A percentile compares a stretch with the other conserved stretches of the same genome.
phyloP scores from a whole-genome alignment of 2,329 filamentous ascomycete genomes.

The Apiospora saccharicola region DNA sequence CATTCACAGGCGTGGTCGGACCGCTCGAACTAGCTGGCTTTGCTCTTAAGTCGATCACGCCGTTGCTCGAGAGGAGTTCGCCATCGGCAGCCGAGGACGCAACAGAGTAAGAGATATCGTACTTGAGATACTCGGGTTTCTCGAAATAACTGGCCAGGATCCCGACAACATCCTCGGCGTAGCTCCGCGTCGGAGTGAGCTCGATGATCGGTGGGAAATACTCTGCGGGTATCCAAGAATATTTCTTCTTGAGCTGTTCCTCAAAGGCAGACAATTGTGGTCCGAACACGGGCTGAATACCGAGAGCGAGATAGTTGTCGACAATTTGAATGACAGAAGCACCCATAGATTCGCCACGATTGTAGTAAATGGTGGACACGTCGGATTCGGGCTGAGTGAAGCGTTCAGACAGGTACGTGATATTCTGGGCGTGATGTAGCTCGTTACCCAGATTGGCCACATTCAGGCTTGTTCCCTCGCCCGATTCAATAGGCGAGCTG shows the following conservation, averaged over 20 bases:
- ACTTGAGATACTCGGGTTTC: conserved; percentile 46
- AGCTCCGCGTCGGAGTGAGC: conserved; percentile 36
- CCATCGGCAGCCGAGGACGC: conserved; percentile 31
- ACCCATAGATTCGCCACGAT: conserved; percentile 47
- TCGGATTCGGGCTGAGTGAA: conserved; percentile 51
- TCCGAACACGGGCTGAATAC: conserved; percentile 42
- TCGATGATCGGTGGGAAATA: conserved; percentile 53
- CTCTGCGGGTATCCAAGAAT: conserved; percentile 51
- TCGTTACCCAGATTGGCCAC: conserved; percentile 25
- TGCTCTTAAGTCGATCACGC: background rate
- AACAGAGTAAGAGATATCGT: conserved; percentile 40
- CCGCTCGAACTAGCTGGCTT: conserved; percentile 24
- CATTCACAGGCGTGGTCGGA: conserved; percentile 21
- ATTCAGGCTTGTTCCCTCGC: background rate
- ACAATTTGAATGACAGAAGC: conserved; percentile 52
- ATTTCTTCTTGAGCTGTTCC: conserved; percentile 46
- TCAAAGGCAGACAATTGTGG: conserved; percentile 35
- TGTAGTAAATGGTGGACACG: conserved; percentile 50
- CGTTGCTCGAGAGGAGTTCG: conserved; percentile 6
- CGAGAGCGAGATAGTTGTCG: conserved; percentile 51
- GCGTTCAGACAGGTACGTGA: conserved; percentile 53
- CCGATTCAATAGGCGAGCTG: background rate
- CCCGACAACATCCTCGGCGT: conserved; percentile 49
- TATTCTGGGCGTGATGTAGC: conserved; percentile 28
- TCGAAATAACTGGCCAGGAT: conserved; percentile 52